Conservation (phyloP, 495 filamentous ascomycete species). For the Talaromyces trachyspermus region DNA sequence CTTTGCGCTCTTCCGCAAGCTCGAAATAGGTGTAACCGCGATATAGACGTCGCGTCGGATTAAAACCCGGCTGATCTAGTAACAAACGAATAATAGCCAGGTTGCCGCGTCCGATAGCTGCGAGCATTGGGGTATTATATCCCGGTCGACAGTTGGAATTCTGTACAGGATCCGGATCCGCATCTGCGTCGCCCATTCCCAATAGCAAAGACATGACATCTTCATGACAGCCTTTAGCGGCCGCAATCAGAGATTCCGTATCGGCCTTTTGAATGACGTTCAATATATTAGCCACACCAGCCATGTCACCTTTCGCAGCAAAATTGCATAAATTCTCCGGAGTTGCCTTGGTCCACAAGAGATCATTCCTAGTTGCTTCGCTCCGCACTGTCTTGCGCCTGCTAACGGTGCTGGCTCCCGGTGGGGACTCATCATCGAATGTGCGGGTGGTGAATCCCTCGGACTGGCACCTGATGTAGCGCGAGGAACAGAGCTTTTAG, state of each 20-base stretch:
- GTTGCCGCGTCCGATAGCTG: constrained; percentile 87
- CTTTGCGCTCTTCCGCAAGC: constrained; percentile 70
- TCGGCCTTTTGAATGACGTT: constrained; percentile 72
- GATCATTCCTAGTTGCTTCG: constrained; percentile 52
- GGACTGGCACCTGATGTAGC: constrained; percentile 60
- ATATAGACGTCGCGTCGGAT: constrained; percentile 61
- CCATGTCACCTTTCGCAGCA: constrained; percentile 75
- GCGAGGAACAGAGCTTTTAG: constrained; percentile 55
- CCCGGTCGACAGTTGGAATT: constrained; percentile 38
- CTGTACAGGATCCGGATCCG: constrained; percentile 63
- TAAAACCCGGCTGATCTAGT: constrained; percentile 67
- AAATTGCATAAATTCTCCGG: constrained; percentile 69
- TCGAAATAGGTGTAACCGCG: constrained; percentile 75
- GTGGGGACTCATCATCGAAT: constrained; percentile 42
- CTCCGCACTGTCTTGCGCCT: constrained; percentile 51
- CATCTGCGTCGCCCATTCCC: constrained; percentile 69
- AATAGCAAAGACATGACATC: constrained; percentile 78
- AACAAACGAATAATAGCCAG: constrained; percentile 73
- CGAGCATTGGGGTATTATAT: constrained; percentile 83
- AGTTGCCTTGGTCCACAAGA: constrained; percentile 55
- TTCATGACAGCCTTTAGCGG: constrained; percentile 86
- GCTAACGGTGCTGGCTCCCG: constrained; percentile 20
- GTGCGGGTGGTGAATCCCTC: constrained; percentile 50
- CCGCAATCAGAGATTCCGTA: constrained; percentile 77
- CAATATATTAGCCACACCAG: constrained; percentile 69